phyloP scores from a whole-genome alignment of 495 filamentous ascomycete species.

The Aspergillus campestris region DNA sequence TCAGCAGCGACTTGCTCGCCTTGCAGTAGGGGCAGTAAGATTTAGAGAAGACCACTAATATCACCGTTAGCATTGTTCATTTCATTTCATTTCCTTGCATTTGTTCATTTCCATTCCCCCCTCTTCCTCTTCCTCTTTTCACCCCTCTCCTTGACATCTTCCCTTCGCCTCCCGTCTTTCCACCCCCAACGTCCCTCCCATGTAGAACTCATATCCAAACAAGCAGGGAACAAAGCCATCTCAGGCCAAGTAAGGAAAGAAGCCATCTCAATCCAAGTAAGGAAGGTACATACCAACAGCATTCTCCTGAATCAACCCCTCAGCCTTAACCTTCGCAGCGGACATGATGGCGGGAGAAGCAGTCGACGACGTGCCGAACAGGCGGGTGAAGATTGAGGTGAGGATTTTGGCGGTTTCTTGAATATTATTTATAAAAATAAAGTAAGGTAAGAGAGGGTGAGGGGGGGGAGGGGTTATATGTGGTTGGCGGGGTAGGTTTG shows the following conservation, averaged over 20 bases:
- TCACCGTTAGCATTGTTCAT: too few species aligned
- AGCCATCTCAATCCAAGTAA: neutral
- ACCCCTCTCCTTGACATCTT: too few species aligned
- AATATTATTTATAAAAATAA: too few species aligned
- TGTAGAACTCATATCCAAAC: too few species aligned
- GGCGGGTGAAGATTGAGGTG: constrained; percentile 63
- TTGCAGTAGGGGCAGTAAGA: constrained; percentile 94
- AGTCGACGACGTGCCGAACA: constrained; percentile 59
- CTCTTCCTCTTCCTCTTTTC: too few species aligned
- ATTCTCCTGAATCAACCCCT: constrained; percentile 85
- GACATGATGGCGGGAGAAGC: constrained; percentile 60
- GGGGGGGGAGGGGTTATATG: neutral
- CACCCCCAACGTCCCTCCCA: too few species aligned
- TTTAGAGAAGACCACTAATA: constrained; percentile 94
- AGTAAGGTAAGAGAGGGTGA: constrained; percentile 1
- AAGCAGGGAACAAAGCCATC: too few species aligned
- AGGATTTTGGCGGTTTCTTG: constrained; percentile 37
- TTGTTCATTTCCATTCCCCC: too few species aligned
- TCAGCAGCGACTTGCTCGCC: constrained; percentile 66
- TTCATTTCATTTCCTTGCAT: neutral
- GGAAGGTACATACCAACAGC: constrained; percentile 58
- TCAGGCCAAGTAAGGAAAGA: neutral
- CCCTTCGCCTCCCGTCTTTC: too few species aligned
- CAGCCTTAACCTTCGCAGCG: constrained; percentile 77
- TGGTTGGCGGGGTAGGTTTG: neutral